phyloP scores from a whole-genome alignment of 2,329 filamentous ascomycete genomes.

The Calycina herbarum region DNA sequence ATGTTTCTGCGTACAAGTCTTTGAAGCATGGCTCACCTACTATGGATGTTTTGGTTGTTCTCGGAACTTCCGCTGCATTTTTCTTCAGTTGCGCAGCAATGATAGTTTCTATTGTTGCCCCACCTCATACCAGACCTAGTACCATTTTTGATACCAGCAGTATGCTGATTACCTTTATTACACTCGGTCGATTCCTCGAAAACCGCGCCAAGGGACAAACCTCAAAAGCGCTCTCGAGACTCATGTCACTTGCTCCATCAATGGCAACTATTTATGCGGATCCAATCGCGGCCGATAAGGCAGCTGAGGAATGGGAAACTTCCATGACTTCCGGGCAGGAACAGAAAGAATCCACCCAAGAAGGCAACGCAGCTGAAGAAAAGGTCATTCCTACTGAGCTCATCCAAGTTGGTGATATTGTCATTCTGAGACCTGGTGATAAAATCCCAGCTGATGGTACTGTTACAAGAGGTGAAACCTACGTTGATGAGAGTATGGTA shows the following conservation, averaged over 20 bases:
- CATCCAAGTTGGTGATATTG: slow-evolving; percentile 89
- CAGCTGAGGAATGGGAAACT: slow-evolving; percentile 74
- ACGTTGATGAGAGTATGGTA: slow-evolving; percentile 97
- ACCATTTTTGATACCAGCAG: slow-evolving; percentile 98
- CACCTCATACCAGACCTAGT: slow-evolving; percentile 75
- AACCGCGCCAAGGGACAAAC: slow-evolving; percentile 96
- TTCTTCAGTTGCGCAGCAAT: slow-evolving; percentile 92
- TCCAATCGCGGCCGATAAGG: slow-evolving; percentile 89
- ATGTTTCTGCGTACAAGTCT: slow-evolving; percentile 89
- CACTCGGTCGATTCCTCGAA: slow-evolving; percentile 85
- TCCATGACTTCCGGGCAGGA: slow-evolving; percentile 42
- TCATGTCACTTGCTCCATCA: slow-evolving; percentile 95
- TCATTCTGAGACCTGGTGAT: slow-evolving; percentile 89
- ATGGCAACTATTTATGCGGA: slow-evolving; percentile 97
- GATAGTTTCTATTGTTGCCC: slow-evolving; percentile 73
- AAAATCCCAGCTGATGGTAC: slow-evolving; percentile 93
- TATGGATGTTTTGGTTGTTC: slow-evolving; percentile 94
- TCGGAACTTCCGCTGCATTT: slow-evolving; percentile 93
- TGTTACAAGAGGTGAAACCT: slow-evolving; percentile 85
- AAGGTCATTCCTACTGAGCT: slow-evolving; percentile 89
- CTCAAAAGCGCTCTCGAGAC: slow-evolving; percentile 83
- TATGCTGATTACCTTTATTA: slow-evolving; percentile 97
- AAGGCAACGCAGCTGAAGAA: slow-evolving; percentile 71
- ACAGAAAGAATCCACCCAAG: slow-evolving; percentile 45
- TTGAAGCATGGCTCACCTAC: slow-evolving; percentile 88